Conservation (phyloP, 768 basidiomycete species). For the Hysterangium stoloniferum region DNA sequence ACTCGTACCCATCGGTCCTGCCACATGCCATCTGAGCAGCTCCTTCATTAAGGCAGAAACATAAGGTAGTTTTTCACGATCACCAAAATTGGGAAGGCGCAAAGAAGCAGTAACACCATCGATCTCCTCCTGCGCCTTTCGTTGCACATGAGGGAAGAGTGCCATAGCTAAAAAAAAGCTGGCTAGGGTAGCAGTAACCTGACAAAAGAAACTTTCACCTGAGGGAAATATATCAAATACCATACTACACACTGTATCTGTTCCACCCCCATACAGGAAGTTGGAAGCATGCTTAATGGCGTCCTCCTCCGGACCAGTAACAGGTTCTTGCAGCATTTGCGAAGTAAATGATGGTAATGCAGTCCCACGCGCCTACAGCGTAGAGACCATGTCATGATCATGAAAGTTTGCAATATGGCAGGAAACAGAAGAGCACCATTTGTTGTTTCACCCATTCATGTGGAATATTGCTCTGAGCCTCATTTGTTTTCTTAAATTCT, state of each 20-base stretch:
- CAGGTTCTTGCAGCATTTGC: background rate
- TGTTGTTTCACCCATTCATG: conserved; percentile 19
- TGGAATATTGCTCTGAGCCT: conserved; percentile 1
- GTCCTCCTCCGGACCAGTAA: conserved; percentile 4
- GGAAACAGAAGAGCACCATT: too few relatives aligned
- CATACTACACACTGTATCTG: conserved; percentile 1
- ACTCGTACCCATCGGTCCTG: background rate
- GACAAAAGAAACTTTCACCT: background rate
- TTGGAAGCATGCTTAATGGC: conserved; percentile 20
- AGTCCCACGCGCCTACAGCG: background rate
- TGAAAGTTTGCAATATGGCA: conserved; percentile 1
- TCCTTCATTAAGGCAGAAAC: conserved; percentile 21
- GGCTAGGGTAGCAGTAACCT: background rate
- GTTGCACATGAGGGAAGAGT: conserved; percentile 6
- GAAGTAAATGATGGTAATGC: background rate
- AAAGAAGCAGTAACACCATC: background rate
- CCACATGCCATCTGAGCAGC: conserved; percentile 23
- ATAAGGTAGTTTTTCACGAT: conserved; percentile 16
- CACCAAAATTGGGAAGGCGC: conserved; percentile 22
- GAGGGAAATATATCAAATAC: background rate
- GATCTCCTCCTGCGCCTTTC: conserved; percentile 5
- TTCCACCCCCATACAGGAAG: conserved; percentile 15
- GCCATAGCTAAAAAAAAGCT: conserved; percentile 6
- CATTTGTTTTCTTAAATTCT: conserved; percentile 12
- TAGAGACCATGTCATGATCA: background rate